Conservation (phyloP, 371 early-diverging fungal genomes). For the Phascolomyces articulosus region DNA sequence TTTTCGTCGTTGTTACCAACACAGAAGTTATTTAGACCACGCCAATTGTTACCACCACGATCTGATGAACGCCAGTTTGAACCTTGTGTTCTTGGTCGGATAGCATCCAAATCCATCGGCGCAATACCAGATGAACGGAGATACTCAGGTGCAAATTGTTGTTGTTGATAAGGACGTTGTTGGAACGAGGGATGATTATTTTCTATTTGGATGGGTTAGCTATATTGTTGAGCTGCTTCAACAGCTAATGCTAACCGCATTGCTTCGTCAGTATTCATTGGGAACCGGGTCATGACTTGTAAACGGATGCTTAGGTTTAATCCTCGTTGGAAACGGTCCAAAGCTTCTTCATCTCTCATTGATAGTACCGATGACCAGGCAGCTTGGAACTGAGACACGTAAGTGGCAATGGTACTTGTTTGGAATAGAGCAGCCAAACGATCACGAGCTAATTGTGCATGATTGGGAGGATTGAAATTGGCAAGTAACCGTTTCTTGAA, state of each 20-base stretch:
- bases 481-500: conserved; percentile 1
- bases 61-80: background rate
- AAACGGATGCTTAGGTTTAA: background rate
- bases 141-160: background rate
- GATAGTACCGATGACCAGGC: background rate
- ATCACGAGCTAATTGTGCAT: background rate
- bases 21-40: background rate
- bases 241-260: background rate
- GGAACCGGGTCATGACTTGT: background rate
- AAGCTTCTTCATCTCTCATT: conserved; percentile 12
- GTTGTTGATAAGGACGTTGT: no score
- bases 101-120: conserved; percentile 2
- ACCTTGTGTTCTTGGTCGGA: background rate
- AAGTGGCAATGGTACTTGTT: background rate
- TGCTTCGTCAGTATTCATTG: background rate
- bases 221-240: background rate
- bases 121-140: background rate
- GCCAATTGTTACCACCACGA: background rate
- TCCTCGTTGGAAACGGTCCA: conserved; percentile 3
- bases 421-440: background rate
- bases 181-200: background rate
- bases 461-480: background rate
- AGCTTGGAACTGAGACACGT: background rate
- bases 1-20: background rate
- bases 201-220: background rate